These are phyloP conservation scores for Exophiala lecanii-corni DNA, from an alignment of 2,329 filamentous ascomycete genomes.

Conservation along the genomic window DNA sequence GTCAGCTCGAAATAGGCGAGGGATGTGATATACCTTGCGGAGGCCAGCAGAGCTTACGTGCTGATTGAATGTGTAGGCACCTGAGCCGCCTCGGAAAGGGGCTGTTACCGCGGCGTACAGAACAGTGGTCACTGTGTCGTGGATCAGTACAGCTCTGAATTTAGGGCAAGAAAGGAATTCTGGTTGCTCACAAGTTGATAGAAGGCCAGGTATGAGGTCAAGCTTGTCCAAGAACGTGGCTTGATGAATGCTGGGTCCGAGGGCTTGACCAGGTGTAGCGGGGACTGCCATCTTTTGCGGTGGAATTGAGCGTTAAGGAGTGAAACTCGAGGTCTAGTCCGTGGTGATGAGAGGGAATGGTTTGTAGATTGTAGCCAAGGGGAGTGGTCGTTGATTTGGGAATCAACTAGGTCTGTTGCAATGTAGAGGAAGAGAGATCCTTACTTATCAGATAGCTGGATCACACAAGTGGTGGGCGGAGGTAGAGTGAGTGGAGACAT, in stretches of 20 bases:
- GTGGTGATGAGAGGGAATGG: too few species aligned
- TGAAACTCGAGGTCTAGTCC: neutral
- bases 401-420: too few species aligned
- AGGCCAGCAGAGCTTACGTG: constrained; percentile 33
- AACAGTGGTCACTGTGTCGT: constrained; percentile 11
- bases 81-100: constrained; percentile 36
- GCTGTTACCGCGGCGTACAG: constrained; percentile 31
- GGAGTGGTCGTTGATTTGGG: too few species aligned
- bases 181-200: constrained; percentile 10
- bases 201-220: constrained; percentile 16
- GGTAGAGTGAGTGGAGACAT: too few species aligned
- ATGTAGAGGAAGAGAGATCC: too few species aligned
- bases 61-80: constrained; percentile 33
- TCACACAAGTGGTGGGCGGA: too few species aligned
- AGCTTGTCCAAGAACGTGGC: constrained; percentile 19
- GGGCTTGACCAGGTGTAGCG: constrained; percentile 5
- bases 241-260: constrained; percentile 5
- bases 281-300: constrained; percentile 7
- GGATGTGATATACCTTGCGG: constrained; percentile 22
- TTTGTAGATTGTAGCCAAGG: too few species aligned
- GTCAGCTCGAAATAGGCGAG: neutral
- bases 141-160: too few species aligned
- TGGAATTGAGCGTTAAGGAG: neutral
- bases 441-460: too few species aligned
- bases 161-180: too few species aligned